Evolutionary conservation across 768 basidiomycete species (phyloP), one percentile per base, ranked within the genome.

Genomic region (Rhodotorula babjevae): DNA sequence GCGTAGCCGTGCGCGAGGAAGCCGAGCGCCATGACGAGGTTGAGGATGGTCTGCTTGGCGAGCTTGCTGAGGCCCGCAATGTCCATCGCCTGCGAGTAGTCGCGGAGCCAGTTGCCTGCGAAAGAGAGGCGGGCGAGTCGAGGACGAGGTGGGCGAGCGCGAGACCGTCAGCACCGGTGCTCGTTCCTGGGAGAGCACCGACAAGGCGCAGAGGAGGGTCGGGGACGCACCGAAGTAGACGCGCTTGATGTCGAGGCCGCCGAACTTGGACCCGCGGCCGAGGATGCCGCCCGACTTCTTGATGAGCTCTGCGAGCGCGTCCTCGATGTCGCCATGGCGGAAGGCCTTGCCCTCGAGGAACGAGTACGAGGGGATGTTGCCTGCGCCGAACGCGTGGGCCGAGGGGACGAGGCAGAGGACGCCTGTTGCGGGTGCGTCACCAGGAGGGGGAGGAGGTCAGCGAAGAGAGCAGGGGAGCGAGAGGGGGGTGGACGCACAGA

Each of bases 241-340:
- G 59, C 78, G 70, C 67, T 76, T 72, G 85, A 86, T 73, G 69
- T 79, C 82, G 44, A 82, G 77, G 33, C 74, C 77, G 21, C 76
- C 73, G 68, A 77, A 83, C 74, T 82, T 82, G 42, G 79, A 79
- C 1, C 79, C 79, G 31, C 80, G 47, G 2, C 78, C 76, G 49
- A 74, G 69, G 44, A 68, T 63, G 29, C 67, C 65, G 27, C 81
- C 81, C 18, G 71, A 69, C 53, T 79, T 77, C 70, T 79, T 82
- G 73, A 77, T 75, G 18, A 81, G 53, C 0, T 76, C 74, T 16
- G 76, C 77, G 46, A 82, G 77, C 52, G 79, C 68, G 66, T 82
- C 69, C 49, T 84, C 85, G 68, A 96, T 93, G 81, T 96, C 92
- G 56, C 93, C 93, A 79, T 96, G 93, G 60, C 92, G 83, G 82